Conservation (phyloP, 768 basidiomycete genomes). For the Zangia roseola region DNA sequence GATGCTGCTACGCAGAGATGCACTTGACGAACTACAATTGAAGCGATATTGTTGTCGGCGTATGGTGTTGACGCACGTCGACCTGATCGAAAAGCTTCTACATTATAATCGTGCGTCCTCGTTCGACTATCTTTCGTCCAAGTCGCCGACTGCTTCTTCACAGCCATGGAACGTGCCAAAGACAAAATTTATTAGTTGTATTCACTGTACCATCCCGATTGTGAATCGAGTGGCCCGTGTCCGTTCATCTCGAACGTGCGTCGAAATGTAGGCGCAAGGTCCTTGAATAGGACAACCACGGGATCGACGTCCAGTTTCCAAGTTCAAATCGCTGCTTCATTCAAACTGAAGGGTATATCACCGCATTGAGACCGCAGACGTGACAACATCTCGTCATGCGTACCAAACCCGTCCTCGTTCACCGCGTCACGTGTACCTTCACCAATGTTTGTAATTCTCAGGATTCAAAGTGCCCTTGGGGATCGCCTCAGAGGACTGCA, state of each 20-base stretch:
- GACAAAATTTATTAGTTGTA: slow-evolving; percentile 23
- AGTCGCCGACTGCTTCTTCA: neutral
- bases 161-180: slow-evolving; percentile 35
- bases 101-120: slow-evolving; percentile 82
- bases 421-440: neutral
- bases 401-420: slow-evolving; percentile 1
- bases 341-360: too few species aligned
- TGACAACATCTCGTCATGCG: slow-evolving; percentile 2
- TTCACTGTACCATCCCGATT: neutral
- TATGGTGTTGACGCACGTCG: slow-evolving; percentile 97
- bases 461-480: too few species aligned
- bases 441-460: too few species aligned
- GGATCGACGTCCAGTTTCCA: too few species aligned
- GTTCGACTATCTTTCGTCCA: slow-evolving; percentile 27
- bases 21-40: slow-evolving; percentile 83
- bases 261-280: neutral
- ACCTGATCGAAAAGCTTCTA: slow-evolving; percentile 93
- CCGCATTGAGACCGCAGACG: too few species aligned
- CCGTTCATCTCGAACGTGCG: neutral
- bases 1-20: slow-evolving; percentile 55
- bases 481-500: too few species aligned
- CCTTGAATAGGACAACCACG: too few species aligned
- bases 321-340: neutral
- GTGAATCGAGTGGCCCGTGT: neutral
- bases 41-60: slow-evolving; percentile 95